Conservation (phyloP, 768 basidiomycete species). For the Boletus speciosus region DNA sequence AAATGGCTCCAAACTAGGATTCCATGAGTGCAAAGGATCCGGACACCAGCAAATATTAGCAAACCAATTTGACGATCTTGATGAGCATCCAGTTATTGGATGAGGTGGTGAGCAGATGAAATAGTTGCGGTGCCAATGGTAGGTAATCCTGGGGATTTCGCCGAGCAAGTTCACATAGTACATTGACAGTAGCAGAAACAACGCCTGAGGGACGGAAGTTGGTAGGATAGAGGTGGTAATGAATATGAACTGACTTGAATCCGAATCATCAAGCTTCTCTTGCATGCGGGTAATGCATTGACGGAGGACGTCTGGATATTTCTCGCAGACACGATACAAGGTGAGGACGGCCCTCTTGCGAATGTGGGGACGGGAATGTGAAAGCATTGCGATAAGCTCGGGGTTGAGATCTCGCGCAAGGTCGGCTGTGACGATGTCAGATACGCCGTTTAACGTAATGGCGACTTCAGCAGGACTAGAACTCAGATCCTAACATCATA, state of each 20-base stretch:
- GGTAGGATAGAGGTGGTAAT: neutral
- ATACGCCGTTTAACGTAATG: slow-evolving; percentile 75
- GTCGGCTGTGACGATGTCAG: slow-evolving; percentile 80
- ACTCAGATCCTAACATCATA: slow-evolving; percentile 61
- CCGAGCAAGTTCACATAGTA: slow-evolving; percentile 88
- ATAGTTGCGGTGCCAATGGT: slow-evolving; percentile 85
- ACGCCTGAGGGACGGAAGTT: slow-evolving; percentile 54
- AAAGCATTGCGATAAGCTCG: slow-evolving; percentile 82
- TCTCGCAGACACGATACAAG: slow-evolving; percentile 73
- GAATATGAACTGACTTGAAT: slow-evolving; percentile 46
- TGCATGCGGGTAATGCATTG: slow-evolving; percentile 66
- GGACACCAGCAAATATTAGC: slow-evolving; percentile 16
- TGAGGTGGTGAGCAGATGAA: slow-evolving; percentile 88
- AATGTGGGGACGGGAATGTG: slow-evolving; percentile 83
- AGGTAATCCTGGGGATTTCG: slow-evolving; percentile 78
- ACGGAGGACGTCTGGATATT: slow-evolving; percentile 75
- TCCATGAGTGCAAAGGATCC: neutral
- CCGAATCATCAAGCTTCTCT: slow-evolving; percentile 78
- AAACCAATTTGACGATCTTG: slow-evolving; percentile 93
- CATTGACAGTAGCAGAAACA: slow-evolving; percentile 90
- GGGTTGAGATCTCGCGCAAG: slow-evolving; percentile 88
- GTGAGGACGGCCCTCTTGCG: slow-evolving; percentile 88
- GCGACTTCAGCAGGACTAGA: slow-evolving; percentile 74
- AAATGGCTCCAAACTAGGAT: slow-evolving; percentile 83
- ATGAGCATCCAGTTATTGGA: slow-evolving; percentile 99